Percentiles rank a stretch among this genome's conserved stretches.
Conservation (phyloP, 352 stramenopile genomes). For the Globisporangium recalcitrans region DNA sequence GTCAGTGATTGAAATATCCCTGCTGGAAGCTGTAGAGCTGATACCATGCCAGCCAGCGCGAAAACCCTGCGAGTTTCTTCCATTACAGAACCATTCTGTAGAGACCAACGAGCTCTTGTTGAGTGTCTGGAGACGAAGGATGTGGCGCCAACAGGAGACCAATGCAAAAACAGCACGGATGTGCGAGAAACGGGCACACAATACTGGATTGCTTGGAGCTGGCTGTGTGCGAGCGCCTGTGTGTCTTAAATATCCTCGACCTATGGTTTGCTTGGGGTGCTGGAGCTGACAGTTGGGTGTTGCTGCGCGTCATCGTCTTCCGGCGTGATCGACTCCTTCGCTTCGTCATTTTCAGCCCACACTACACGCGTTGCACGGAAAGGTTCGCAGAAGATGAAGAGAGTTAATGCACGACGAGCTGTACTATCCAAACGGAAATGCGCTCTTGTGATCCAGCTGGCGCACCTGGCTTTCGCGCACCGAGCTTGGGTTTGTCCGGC, state of each 20-base stretch:
- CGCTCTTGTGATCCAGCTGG: too few species aligned
- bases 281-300: constrained; percentile 4
- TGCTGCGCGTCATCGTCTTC: constrained; percentile 13
- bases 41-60: too few species aligned
- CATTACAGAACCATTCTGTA: too few species aligned
- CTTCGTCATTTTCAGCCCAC: constrained; percentile 53
- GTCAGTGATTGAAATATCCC: too few species aligned
- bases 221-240: background rate
- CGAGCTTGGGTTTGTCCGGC: constrained; percentile 69
- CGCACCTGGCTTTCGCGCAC: constrained; percentile 70
- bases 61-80: too few species aligned
- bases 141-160: background rate
- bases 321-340: constrained; percentile 12
- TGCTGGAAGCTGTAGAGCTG: too few species aligned
- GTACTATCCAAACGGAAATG: background rate
- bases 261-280: constrained; percentile 11
- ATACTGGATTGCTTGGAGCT: background rate
- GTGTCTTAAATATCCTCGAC: constrained; percentile 14
- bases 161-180: background rate
- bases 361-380: constrained; percentile 24
- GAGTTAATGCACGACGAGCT: background rate
- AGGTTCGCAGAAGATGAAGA: background rate
- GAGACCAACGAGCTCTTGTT: too few species aligned
- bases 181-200: background rate
- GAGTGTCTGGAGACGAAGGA: too few species aligned